Conservation (phyloP, 441 rosid genomes). For the Gossypium gossypioides region DNA sequence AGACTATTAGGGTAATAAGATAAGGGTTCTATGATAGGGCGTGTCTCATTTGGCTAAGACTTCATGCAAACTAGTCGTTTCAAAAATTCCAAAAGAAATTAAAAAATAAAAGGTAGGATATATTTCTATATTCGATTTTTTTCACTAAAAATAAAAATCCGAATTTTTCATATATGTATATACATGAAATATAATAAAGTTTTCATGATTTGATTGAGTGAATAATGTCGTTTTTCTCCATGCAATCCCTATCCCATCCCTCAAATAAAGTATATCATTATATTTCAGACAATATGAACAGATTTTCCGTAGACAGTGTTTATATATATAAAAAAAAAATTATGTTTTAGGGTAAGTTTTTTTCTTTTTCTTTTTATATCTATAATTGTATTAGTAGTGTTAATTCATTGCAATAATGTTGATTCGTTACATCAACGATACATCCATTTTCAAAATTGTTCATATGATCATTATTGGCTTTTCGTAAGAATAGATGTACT, state of each 20-base stretch:
- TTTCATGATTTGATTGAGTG: background rate
- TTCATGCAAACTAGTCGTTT: background rate
- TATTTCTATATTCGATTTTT: background rate
- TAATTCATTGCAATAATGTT: background rate
- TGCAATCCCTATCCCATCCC: background rate
- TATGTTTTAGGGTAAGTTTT: background rate
- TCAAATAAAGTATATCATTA: background rate
- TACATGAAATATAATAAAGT: background rate
- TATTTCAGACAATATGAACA: background rate
- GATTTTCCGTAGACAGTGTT: background rate
- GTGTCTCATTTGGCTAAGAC: too few species aligned
- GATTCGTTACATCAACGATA: background rate
- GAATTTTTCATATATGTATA: background rate
- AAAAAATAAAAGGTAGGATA: background rate
- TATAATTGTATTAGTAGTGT: background rate
- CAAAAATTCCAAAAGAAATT: background rate
- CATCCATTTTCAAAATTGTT: background rate
- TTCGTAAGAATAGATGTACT: too few species aligned
- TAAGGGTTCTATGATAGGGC: too few species aligned
- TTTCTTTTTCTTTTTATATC: too few species aligned
- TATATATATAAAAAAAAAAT: background rate
- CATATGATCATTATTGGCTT: background rate
- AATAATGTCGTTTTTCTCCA: background rate
- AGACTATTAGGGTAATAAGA: too few species aligned
- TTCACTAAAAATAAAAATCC: background rate